Percentiles rank a stretch among this genome's conserved stretches.
Evolutionary conservation across 2,329 filamentous ascomycete species (phyloP).

Genomic region (Calycina marina): DNA sequence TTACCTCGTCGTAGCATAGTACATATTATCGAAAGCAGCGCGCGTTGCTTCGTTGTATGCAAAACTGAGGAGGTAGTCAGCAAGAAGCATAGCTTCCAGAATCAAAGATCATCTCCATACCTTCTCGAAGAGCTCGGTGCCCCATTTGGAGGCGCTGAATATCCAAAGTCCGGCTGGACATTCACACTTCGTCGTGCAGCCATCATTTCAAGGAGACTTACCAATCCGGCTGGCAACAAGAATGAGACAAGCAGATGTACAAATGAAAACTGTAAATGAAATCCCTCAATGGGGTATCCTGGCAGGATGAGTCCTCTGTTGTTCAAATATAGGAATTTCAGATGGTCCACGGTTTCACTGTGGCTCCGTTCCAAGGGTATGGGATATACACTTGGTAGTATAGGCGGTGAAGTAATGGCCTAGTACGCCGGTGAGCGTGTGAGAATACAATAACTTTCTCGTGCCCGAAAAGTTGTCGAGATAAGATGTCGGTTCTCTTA

Average conservation of each 20-base stretch:
- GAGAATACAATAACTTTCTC: too few relatives aligned
- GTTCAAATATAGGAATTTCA: background rate
- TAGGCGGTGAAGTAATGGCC: background rate
- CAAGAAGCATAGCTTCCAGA: constrained; percentile 7
- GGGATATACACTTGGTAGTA: background rate
- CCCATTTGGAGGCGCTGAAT: constrained; percentile 15
- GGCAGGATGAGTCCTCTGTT: background rate
- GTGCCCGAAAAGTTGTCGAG: background rate
- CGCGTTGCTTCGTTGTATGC: constrained; percentile 15
- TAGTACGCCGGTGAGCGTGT: background rate
- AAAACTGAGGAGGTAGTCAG: constrained; percentile 17
- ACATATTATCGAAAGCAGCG: constrained; percentile 16
- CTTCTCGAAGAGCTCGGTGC: constrained; percentile 18
- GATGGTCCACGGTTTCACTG: background rate
- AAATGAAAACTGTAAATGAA: constrained; percentile 5
- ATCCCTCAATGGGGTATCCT: background rate
- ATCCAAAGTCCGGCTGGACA: constrained; percentile 21
- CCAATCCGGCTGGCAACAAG: constrained; percentile 8
- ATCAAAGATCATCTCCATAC: constrained; percentile 14
- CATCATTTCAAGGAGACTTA: constrained; percentile 15
- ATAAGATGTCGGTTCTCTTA: background rate
- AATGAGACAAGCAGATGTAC: constrained; percentile 14
- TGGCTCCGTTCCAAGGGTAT: background rate
- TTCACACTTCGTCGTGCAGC: constrained; percentile 21
- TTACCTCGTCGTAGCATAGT: constrained; percentile 22